Conservation (phyloP, 2,329 filamentous ascomycete genomes). For the Colletotrichum truncatum region DNA sequence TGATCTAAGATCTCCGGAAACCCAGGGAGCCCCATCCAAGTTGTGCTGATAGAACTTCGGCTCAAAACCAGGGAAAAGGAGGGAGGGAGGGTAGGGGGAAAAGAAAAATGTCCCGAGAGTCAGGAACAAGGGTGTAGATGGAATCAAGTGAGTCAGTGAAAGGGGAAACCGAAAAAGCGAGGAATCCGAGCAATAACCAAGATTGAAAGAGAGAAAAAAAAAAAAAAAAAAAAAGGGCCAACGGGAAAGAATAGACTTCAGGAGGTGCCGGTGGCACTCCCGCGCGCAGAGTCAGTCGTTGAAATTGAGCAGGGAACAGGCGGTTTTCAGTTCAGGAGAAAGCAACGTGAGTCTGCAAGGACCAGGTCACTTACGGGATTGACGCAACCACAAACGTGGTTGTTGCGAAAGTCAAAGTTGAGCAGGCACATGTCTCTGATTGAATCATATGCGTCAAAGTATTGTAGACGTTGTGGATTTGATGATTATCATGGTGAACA, state of each 20-base stretch:
- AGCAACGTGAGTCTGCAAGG: not conserved
- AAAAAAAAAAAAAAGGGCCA: not conserved
- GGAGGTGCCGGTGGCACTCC: not conserved
- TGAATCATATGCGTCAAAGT: constrained; percentile 22
- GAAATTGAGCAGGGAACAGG: constrained; percentile 2
- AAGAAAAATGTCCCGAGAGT: too few relatives aligned
- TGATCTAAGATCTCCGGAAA: too few relatives aligned
- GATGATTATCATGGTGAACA: constrained; percentile 7
- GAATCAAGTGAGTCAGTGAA: too few relatives aligned
- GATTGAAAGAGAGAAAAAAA: not conserved
- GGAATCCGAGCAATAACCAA: not conserved
- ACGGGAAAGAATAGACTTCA: not conserved
- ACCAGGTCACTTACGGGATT: not conserved
- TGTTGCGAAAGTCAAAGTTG: not conserved
- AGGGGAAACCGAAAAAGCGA: not conserved
- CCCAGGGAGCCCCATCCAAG: too few relatives aligned
- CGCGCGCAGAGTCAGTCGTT: constrained; percentile 15
- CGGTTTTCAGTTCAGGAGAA: not conserved
- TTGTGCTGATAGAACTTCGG: too few relatives aligned
- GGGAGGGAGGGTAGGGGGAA: too few relatives aligned
- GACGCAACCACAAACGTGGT: not conserved
- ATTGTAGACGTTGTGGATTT: not conserved
- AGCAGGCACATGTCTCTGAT: not conserved
- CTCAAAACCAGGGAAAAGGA: too few relatives aligned
- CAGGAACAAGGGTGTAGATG: too few relatives aligned